phyloP scores from a whole-genome alignment of 2,329 filamentous ascomycete species.

The Dendrostoma leiphaemia region DNA sequence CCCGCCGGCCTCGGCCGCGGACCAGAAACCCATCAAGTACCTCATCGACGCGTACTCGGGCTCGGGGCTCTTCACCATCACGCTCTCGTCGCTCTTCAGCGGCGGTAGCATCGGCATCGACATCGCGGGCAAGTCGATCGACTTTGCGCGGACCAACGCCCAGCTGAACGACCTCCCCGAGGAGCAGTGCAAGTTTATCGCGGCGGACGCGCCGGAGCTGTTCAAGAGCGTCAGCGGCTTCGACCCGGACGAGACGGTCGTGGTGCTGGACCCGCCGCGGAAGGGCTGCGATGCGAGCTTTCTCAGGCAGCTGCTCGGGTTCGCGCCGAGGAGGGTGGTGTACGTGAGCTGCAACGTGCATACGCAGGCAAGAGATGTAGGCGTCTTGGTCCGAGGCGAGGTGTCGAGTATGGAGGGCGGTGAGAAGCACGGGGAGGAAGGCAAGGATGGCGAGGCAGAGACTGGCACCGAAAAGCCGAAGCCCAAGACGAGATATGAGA shows the following conservation, averaged over 20 bases:
- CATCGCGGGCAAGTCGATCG: conserved; percentile 76
- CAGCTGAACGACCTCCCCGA: conserved; percentile 66
- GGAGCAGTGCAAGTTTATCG: conserved; percentile 74
- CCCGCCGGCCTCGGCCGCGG: conserved; percentile 30
- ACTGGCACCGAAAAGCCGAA: conserved; percentile 28
- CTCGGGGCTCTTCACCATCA: conserved; percentile 95
- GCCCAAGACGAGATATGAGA: conserved; percentile 62
- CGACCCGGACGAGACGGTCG: conserved; percentile 76
- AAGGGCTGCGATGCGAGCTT: conserved; percentile 92
- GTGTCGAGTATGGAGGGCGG: conserved; percentile 25
- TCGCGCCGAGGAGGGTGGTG: conserved; percentile 75
- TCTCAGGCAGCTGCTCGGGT: conserved; percentile 74
- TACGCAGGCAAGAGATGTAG: conserved; percentile 91
- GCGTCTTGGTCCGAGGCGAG: conserved; percentile 75
- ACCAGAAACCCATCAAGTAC: conserved; percentile 63
- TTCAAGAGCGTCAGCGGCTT: conserved; percentile 72
- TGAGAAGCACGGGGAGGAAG: conserved; percentile 27
- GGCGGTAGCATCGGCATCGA: conserved; percentile 86
- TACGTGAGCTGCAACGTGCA: conserved; percentile 99
- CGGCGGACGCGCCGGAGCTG: conserved; percentile 80
- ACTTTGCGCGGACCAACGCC: conserved; percentile 77
- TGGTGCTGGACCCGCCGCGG: conserved; percentile 94
- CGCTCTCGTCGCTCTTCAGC: conserved; percentile 79
- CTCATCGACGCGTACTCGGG: conserved; percentile 98
- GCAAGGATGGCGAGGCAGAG: conserved; percentile 17